phyloP scores from a whole-genome alignment of 306 rosid genomes.

The Cicer bijugum region DNA sequence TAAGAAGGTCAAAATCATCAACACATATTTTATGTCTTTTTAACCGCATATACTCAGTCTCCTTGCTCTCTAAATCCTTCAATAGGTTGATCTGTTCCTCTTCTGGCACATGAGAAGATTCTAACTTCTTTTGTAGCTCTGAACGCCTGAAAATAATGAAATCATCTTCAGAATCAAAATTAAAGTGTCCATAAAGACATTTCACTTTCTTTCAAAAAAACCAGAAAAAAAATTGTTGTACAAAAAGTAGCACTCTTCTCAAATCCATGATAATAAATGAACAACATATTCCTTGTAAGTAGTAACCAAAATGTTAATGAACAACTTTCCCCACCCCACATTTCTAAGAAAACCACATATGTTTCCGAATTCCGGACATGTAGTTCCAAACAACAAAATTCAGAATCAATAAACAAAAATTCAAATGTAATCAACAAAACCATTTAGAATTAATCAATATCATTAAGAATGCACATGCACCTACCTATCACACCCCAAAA shows the following conservation, averaged over 20 bases:
- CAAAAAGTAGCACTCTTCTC: conserved; percentile 9
- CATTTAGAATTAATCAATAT: not conserved
- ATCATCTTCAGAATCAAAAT: not conserved
- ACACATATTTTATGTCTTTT: conserved; percentile 91
- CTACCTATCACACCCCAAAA: conserved; percentile 16
- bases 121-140: conserved; percentile 73
- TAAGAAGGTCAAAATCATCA: conserved; percentile 83
- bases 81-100: conserved; percentile 77
- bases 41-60: conserved; percentile 80
- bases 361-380: no score
- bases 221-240: not conserved
- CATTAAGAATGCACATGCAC: conserved; percentile 2
- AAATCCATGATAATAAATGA: not conserved
- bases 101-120: conserved; percentile 71
- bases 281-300: conserved; percentile 29
- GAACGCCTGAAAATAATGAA: conserved; percentile 67
- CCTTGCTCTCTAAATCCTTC: conserved; percentile 88
- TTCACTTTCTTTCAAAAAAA: not conserved
- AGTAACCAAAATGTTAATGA: conserved; percentile 14
- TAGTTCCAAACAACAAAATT: no score
- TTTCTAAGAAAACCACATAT: no score
- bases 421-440: conserved; percentile 28
- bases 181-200: not conserved
- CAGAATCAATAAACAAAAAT: no score
- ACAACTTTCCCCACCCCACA: no score